Evolutionary conservation across 768 basidiomycete genomes (phyloP), one percentile per base, ranked within the genome.

Genomic region (Collybia nuda): DNA sequence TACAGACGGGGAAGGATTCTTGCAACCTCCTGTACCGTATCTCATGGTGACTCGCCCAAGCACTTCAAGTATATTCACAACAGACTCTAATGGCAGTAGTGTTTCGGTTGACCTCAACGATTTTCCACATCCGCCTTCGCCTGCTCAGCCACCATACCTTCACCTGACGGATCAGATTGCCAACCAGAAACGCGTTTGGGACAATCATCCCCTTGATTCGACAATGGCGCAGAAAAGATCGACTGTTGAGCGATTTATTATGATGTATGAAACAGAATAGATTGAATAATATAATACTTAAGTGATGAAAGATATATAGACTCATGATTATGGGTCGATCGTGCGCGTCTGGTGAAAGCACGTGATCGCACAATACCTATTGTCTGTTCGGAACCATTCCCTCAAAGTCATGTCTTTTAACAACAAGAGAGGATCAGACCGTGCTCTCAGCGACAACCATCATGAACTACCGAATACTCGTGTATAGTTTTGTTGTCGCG

Each of bases 121-220:
- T 44, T 80, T 81, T 59, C 78, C 78, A 14, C 56, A 68, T 1
- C 77, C 78, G 1, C 78, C 75, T 21, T 46, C 51, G 29, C 55
- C 56, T 24, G 39, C 62, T 35, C 55, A 62, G 21, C 54, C 52
- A 3, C 44, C 56, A 21, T 56, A 56, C 40, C 43, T 49, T 15
- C 59, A 55, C 40, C 51, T 60, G 50, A 47, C 56, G 17, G 55
- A 58, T 51, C 50, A 45, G 40, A 48, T 56, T 21, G 51, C 50
- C 14, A 44, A 41, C 18, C 53, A 44, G 42, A 62, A 47, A 44
- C 56, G 44, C 35, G 50, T 50, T 9, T 58, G 55, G 57, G 50
- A 58, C 41, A 58, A 52, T 28, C 55, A 58, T 15, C 35, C 47
- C 6, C 46, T 40, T 12, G 50, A 53, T 21, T 51, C 52, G 14